Evolutionary conservation across 306 rosid genomes (phyloP).

Genomic region (Mimosa bimucronata): DNA sequence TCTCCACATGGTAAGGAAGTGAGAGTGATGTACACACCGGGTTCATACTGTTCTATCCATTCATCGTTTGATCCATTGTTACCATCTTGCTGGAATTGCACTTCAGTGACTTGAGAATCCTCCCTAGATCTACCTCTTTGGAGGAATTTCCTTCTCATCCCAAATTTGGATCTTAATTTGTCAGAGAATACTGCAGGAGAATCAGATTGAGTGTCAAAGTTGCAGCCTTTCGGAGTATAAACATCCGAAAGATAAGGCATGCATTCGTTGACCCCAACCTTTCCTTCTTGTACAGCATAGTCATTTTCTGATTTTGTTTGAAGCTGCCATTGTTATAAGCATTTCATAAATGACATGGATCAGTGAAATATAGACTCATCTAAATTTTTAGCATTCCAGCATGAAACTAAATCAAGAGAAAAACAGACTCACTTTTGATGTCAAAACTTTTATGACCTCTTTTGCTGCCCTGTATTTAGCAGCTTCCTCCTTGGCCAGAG

Average conservation of each 20-base stretch:
- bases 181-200: constrained; percentile 65
- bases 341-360: not conserved
- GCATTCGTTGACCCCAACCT: constrained; percentile 41
- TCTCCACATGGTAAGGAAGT: constrained; percentile 66
- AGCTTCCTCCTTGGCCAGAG: constrained; percentile 74
- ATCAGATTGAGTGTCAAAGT: constrained; percentile 50
- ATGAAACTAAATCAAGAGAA: constrained; percentile 10
- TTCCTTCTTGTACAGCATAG: constrained; percentile 46
- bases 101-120: constrained; percentile 33
- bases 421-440: constrained; percentile 56
- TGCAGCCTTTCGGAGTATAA: constrained; percentile 46
- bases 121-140: constrained; percentile 39
- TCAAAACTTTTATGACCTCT: constrained; percentile 77
- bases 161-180: constrained; percentile 57
- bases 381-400: constrained; percentile 16
- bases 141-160: constrained; percentile 41
- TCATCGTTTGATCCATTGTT: constrained; percentile 49
- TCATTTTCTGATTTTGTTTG: constrained; percentile 62
- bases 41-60: constrained; percentile 75
- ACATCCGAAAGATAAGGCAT: constrained; percentile 49
- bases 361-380: not conserved
- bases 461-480: constrained; percentile 70
- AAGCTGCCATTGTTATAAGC: constrained; percentile 54
- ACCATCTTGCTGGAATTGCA: constrained; percentile 48
- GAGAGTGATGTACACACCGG: constrained; percentile 77